Conservation (phyloP, 164 flowering plant species). For the grape (Vitis vinifera) region ASM3070453v1 NC_081814.1:3295501-3296000, state of each 20-base stretch:
- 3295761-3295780: slow-evolving; percentile 81
- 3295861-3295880: slow-evolving; percentile 76
- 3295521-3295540: too few relatives aligned
- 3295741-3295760: slow-evolving; percentile 88
- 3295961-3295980: slow-evolving; percentile 14
- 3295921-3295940: slow-evolving; percentile 12
- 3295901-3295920: slow-evolving; percentile 66
- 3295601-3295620: slow-evolving; percentile 43
- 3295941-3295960: slow-evolving; percentile 10
- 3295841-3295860: slow-evolving; percentile 61
- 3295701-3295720: slow-evolving; percentile 40
- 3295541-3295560: slow-evolving; percentile 24
- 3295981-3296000: slow-evolving; percentile 14
- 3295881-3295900: slow-evolving; percentile 79
- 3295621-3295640: slow-evolving; percentile 26
- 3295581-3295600: slow-evolving; percentile 25
- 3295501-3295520: background rate
- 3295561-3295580: slow-evolving; percentile 22
- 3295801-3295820: slow-evolving; percentile 86
- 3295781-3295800: slow-evolving; percentile 84
- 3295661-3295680: slow-evolving; percentile 24
- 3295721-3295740: slow-evolving; percentile 97
- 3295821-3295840: slow-evolving; percentile 81
- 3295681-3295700: slow-evolving; percentile 25
- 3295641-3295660: slow-evolving; percentile 18